Conservation (phyloP, 768 basidiomycete genomes). For the Trametes meyenii region DNA sequence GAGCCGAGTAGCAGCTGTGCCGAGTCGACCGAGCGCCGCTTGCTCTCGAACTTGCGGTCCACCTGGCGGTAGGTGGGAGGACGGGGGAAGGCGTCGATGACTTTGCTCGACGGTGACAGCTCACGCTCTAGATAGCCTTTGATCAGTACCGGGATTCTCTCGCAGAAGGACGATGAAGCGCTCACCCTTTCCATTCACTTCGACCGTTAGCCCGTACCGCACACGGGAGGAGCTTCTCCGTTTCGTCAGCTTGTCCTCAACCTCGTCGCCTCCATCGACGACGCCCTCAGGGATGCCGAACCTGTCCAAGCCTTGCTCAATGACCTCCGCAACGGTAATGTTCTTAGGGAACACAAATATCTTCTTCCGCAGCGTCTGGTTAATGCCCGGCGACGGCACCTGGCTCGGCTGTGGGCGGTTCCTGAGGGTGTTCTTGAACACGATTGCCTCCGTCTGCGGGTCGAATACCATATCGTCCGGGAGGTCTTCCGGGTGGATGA, state of each 20-base stretch:
- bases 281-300: conserved; percentile 98
- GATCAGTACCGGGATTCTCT: not conserved
- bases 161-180: conserved; percentile 8
- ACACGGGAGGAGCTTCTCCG: conserved; percentile 78
- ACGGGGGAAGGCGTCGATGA: conserved; percentile 80
- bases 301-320: conserved; percentile 87
- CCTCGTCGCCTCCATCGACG: conserved; percentile 96
- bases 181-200: conserved; percentile 66
- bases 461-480: conserved; percentile 97
- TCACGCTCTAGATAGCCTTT: conserved; percentile 60
- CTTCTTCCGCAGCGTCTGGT: conserved; percentile 68
- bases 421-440: conserved; percentile 77
- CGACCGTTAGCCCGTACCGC: conserved; percentile 76
- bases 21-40: conserved; percentile 88
- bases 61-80: conserved; percentile 72
- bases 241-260: conserved; percentile 90
- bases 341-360: conserved; percentile 93
- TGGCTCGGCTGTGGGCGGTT: conserved; percentile 50
- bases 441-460: conserved; percentile 87
- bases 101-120: conserved; percentile 76
- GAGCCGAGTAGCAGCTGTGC: conserved; percentile 69
- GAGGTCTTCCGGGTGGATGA: conserved; percentile 88
- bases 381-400: conserved; percentile 53
- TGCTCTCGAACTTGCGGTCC: conserved; percentile 64
- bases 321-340: conserved; percentile 94